A percentile compares a stretch with the other conserved stretches of the same genome.
phyloP scores from a whole-genome alignment of 2,329 filamentous ascomycete genomes.

The Pseudomassariella vexata region DNA sequence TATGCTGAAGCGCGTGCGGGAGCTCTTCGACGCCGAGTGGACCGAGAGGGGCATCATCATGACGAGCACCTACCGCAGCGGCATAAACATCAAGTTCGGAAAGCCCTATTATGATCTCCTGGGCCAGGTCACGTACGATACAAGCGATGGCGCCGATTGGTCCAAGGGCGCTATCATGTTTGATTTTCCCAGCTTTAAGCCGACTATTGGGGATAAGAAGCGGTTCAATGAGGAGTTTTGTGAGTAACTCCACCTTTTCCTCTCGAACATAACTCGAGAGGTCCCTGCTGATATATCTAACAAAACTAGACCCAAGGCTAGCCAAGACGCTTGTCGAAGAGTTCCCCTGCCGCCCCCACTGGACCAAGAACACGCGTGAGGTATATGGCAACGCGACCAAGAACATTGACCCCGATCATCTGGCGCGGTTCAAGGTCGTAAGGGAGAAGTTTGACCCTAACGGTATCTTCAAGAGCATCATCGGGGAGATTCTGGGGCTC shows the following conservation, averaged over 20 bases:
- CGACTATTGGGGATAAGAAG: constrained; percentile 35
- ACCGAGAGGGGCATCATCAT: constrained; percentile 35
- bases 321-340: constrained; percentile 40
- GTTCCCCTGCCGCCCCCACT: constrained; percentile 45
- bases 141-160: constrained; percentile 42
- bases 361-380: constrained; percentile 47
- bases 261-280: constrained; percentile 2
- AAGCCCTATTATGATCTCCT: constrained; percentile 41
- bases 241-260: constrained; percentile 19
- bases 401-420: constrained; percentile 40
- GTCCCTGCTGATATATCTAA: neutral
- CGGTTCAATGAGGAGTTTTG: constrained; percentile 46
- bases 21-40: constrained; percentile 40
- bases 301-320: constrained; percentile 32
- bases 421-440: constrained; percentile 40
- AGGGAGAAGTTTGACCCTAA: constrained; percentile 42
- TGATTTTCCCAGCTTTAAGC: constrained; percentile 44
- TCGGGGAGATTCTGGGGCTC: constrained; percentile 43
- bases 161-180: constrained; percentile 46
- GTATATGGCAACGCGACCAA: constrained; percentile 37
- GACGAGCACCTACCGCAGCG: constrained; percentile 44
- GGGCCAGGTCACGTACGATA: constrained; percentile 42
- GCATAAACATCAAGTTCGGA: constrained; percentile 49
- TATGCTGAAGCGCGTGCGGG: constrained; percentile 40
- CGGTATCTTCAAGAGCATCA: constrained; percentile 38